phyloP scores from a whole-genome alignment of 2,329 filamentous ascomycete genomes.

The Parastagonospora nodorum region DNA sequence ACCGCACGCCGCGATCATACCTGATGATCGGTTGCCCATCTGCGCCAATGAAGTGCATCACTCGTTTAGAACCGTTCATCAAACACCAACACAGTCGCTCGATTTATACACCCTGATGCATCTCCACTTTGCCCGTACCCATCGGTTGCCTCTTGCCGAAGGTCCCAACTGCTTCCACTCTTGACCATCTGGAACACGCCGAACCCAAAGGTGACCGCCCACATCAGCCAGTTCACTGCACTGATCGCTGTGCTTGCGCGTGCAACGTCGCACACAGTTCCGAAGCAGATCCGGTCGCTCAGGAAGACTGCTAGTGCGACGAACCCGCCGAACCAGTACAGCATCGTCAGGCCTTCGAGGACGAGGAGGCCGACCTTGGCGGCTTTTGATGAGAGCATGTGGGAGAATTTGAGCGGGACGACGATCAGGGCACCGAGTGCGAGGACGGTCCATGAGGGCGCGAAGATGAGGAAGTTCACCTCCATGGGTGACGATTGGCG shows the following conservation, averaged over 20 bases:
- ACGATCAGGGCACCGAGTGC: slow-evolving; percentile 71
- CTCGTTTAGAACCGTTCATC: neutral
- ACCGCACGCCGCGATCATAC: slow-evolving; percentile 20
- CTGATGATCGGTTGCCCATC: slow-evolving; percentile 18
- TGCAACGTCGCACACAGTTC: slow-evolving; percentile 61
- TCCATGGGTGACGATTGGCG: slow-evolving; percentile 59
- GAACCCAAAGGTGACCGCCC: slow-evolving; percentile 49
- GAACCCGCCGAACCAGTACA: slow-evolving; percentile 91
- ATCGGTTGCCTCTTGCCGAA: slow-evolving; percentile 11
- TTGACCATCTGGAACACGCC: slow-evolving; percentile 40
- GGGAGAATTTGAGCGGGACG: slow-evolving; percentile 63
- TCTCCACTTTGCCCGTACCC: slow-evolving; percentile 39
- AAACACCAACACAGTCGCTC: neutral
- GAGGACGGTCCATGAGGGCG: slow-evolving; percentile 72
- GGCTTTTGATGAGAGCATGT: slow-evolving; percentile 52
- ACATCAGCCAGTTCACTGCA: slow-evolving; percentile 64
- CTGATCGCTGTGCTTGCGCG: slow-evolving; percentile 70
- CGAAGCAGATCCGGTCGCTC: slow-evolving; percentile 61
- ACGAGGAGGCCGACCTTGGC: slow-evolving; percentile 64
- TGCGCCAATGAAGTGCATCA: neutral
- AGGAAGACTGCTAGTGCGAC: slow-evolving; percentile 74
- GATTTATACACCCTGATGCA: slow-evolving; percentile 48
- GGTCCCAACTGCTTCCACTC: slow-evolving; percentile 8
- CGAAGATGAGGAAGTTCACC: slow-evolving; percentile 81
- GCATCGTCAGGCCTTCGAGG: slow-evolving; percentile 73